Evolutionary conservation across 2,329 filamentous ascomycete species (phyloP).

Genomic region (Fusarium torreyae): DNA sequence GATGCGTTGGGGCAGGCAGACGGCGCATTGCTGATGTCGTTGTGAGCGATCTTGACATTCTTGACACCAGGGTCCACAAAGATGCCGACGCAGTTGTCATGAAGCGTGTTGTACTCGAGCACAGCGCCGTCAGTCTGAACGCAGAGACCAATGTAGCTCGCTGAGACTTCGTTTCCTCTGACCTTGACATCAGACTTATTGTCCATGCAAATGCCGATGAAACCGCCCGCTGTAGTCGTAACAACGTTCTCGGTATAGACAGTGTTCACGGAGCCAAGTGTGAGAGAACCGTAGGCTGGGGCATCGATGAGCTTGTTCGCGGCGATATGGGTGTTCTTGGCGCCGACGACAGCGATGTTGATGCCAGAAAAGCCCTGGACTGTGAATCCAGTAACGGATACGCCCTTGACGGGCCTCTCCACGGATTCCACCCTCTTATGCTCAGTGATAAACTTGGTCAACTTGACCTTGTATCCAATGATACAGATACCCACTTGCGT

Average conservation of each 20-base stretch:
- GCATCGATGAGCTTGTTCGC: constrained; percentile 42
- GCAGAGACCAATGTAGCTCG: constrained; percentile 54
- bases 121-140: constrained; percentile 54
- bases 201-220: constrained; percentile 57
- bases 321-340: constrained; percentile 41
- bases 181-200: constrained; percentile 51
- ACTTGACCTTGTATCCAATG: constrained; percentile 48
- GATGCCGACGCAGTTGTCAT: constrained; percentile 51
- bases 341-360: constrained; percentile 56
- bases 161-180: constrained; percentile 51
- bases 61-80: constrained; percentile 54
- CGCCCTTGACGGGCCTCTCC: constrained; percentile 48
- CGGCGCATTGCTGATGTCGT: constrained; percentile 48
- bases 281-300: constrained; percentile 54
- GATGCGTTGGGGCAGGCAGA: constrained; percentile 21
- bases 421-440: constrained; percentile 52
- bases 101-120: constrained; percentile 54
- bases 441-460: constrained; percentile 48
- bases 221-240: constrained; percentile 28
- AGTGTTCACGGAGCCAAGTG: constrained; percentile 54
- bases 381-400: constrained; percentile 53
- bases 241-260: constrained; percentile 51
- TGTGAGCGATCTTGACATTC: constrained; percentile 51
- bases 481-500: constrained; percentile 55
- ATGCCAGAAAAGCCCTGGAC: constrained; percentile 53